Conservation (phyloP, 768 basidiomycete species). For the Leucogyrophana mollusca region DNA sequence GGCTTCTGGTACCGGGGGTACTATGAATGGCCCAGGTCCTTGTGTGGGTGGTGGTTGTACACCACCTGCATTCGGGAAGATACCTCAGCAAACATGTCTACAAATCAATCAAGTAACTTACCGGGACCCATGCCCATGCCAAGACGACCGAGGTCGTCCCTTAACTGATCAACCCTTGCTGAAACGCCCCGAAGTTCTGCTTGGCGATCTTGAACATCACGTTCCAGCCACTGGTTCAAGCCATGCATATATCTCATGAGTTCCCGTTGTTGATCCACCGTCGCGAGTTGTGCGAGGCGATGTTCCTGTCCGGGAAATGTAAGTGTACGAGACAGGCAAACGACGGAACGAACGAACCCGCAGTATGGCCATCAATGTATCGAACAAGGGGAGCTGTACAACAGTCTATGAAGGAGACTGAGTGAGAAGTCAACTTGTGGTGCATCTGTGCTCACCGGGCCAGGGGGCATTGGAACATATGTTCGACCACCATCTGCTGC, state of each 20-base stretch:
- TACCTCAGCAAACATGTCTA: neutral
- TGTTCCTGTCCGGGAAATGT: slow-evolving; percentile 56
- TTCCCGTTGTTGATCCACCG: slow-evolving; percentile 77
- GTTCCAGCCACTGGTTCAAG: slow-evolving; percentile 76
- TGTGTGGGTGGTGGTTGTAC: slow-evolving; percentile 9
- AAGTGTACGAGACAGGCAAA: slow-evolving; percentile 4
- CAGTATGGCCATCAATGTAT: slow-evolving; percentile 67
- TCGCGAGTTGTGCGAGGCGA: slow-evolving; percentile 68
- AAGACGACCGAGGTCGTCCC: slow-evolving; percentile 44
- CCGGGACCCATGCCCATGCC: slow-evolving; percentile 40
- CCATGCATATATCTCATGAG: slow-evolving; percentile 76
- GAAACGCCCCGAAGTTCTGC: slow-evolving; percentile 66
- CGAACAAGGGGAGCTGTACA: slow-evolving; percentile 64
- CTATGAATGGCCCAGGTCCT: slow-evolving; percentile 12
- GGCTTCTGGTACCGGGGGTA: slow-evolving; percentile 21
- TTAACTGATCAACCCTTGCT: slow-evolving; percentile 54
- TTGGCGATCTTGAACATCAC: slow-evolving; percentile 79
- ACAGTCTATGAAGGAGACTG: slow-evolving; percentile 41
- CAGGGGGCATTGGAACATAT: slow-evolving; percentile 47
- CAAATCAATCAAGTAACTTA: slow-evolving; percentile 24
- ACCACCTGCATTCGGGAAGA: neutral
- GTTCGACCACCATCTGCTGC: slow-evolving; percentile 22
- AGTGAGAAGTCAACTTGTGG: neutral
- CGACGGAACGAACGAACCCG: slow-evolving; percentile 41
- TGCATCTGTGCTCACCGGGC: slow-evolving; percentile 45